Evolutionary conservation across 345 rosid species (phyloP).

Genomic region (Erodium maritimum): DNA sequence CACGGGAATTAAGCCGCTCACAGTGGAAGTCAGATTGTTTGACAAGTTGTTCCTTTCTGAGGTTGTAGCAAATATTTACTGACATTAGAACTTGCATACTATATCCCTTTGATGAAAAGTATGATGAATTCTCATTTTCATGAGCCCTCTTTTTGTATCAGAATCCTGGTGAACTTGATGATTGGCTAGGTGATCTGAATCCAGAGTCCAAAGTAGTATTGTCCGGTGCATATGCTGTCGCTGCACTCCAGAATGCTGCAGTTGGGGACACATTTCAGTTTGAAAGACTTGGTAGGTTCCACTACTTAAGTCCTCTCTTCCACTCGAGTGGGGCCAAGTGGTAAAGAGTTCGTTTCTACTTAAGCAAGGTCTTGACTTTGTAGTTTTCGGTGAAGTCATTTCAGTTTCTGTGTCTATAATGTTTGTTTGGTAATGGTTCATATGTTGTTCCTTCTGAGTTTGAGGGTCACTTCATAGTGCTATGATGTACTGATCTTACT

Average conservation of each 20-base stretch:
- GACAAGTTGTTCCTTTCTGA: slow-evolving; percentile 77
- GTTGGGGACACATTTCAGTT: slow-evolving; percentile 73
- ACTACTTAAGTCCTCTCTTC: neutral
- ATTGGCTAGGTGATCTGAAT: slow-evolving; percentile 76
- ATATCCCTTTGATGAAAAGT: neutral
- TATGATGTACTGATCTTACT: neutral
- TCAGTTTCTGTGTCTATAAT: neutral
- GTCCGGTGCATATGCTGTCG: slow-evolving; percentile 48
- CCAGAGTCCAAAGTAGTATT: slow-evolving; percentile 53
- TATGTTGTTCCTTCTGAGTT: neutral
- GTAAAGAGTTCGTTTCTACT: too few species aligned
- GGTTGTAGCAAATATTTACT: slow-evolving; percentile 25
- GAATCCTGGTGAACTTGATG: slow-evolving; percentile 78
- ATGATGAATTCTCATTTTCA: slow-evolving; percentile 1
- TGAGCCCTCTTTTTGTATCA: slow-evolving; percentile 25
- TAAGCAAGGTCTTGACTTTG: neutral
- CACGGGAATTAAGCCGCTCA: slow-evolving; percentile 50
- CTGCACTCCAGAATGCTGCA: slow-evolving; percentile 45
- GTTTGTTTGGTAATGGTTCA: neutral
- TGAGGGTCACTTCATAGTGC: neutral
- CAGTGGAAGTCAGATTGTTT: slow-evolving; percentile 85
- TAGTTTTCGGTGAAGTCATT: neutral
- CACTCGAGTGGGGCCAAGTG: too few species aligned
- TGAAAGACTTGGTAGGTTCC: slow-evolving; percentile 72
- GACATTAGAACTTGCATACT: neutral